A percentile compares a stretch with the other conserved stretches of the same genome.
phyloP scores from a whole-genome alignment of 805 yeast genomes.

The Nakazawaea holstii region DNA sequence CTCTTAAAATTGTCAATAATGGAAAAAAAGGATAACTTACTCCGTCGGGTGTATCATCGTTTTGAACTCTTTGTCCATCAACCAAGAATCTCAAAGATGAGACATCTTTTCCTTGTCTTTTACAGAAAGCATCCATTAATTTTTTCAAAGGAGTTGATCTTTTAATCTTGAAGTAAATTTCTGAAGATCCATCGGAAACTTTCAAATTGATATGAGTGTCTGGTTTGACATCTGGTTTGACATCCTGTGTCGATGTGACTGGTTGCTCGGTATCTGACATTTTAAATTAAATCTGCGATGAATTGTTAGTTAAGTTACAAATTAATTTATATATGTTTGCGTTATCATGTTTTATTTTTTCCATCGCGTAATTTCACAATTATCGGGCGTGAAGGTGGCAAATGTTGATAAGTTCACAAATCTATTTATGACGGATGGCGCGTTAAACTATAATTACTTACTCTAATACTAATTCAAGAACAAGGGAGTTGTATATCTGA shows the following conservation, averaged over 20 bases:
- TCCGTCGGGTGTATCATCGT: slow-evolving; percentile 88
- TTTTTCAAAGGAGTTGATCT: slow-evolving; percentile 87
- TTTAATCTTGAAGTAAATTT: slow-evolving; percentile 93
- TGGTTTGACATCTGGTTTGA: slow-evolving; percentile 49
- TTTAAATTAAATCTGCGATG: background rate
- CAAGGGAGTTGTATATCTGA: too few species aligned
- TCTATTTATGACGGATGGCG: too few species aligned
- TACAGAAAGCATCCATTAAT: slow-evolving; percentile 96
- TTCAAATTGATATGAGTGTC: slow-evolving; percentile 83
- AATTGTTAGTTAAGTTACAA: background rate
- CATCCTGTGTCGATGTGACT: slow-evolving; percentile 39
- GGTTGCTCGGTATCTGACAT: slow-evolving; percentile 26
- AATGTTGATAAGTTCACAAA: too few species aligned
- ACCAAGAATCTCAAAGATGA: slow-evolving; percentile 80
- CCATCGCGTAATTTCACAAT: too few species aligned
- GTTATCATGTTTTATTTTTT: too few species aligned
- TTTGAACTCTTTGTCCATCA: slow-evolving; percentile 87
- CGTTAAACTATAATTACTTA: too few species aligned
- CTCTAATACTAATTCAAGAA: too few species aligned
- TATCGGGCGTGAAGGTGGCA: too few species aligned
- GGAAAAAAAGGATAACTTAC: slow-evolving; percentile 18
- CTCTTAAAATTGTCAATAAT: background rate
- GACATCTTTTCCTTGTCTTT: slow-evolving; percentile 90
- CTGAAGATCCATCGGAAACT: slow-evolving; percentile 91
- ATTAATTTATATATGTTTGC: too few species aligned